Conservation (phyloP, 2,329 filamentous ascomycete genomes). For the Colletotrichum nymphaeae region DNA sequence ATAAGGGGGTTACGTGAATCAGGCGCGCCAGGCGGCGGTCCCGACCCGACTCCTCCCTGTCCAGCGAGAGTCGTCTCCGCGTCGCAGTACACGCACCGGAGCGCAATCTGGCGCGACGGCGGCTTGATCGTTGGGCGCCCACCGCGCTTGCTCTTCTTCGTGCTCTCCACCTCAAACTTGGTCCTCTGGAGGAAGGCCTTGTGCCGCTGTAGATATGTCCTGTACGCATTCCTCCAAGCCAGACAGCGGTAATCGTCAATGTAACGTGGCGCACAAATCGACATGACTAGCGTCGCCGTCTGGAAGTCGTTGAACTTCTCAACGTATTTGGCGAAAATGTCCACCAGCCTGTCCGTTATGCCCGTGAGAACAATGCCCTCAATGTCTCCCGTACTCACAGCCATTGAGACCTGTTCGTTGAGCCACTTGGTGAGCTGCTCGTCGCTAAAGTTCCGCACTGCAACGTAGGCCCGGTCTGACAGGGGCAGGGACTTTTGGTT, state of each 20-base stretch:
- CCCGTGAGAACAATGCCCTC: conserved; percentile 84
- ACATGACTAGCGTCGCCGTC: conserved; percentile 80
- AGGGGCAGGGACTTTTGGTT: conserved; percentile 80
- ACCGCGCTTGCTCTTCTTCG: conserved; percentile 73
- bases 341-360: conserved; percentile 77
- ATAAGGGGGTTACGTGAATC: conserved; percentile 66
- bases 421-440: conserved; percentile 75
- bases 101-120: conserved; percentile 75
- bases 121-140: conserved; percentile 73
- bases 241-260: conserved; percentile 81
- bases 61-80: conserved; percentile 58
- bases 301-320: conserved; percentile 82
- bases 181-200: conserved; percentile 80
- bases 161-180: conserved; percentile 83
- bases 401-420: conserved; percentile 69
- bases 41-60: conserved; percentile 28
- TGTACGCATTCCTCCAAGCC: conserved; percentile 79
- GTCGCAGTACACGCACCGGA: conserved; percentile 83
- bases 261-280: conserved; percentile 79
- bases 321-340: conserved; percentile 81
- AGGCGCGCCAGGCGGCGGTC: conserved; percentile 28
- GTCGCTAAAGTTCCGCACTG: conserved; percentile 74
- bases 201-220: conserved; percentile 78
- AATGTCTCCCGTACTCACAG: conserved; percentile 75
- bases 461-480: conserved; percentile 79